Evolutionary conservation across 768 basidiomycete species (phyloP).

Genomic region (Russula earlei): DNA sequence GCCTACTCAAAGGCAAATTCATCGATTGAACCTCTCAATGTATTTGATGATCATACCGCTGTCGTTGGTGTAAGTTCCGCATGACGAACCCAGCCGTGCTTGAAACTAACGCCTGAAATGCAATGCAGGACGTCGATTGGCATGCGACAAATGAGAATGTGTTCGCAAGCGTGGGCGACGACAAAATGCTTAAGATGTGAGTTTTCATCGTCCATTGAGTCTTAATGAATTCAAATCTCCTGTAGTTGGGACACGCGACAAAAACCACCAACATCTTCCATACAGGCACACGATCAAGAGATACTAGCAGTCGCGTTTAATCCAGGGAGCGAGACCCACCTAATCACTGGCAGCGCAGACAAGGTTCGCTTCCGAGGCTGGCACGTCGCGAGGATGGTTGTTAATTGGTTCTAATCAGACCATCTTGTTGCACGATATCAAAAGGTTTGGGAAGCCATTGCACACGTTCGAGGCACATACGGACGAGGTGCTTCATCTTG

Average conservation of each 20-base stretch:
- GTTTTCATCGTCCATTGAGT: conserved; percentile 25
- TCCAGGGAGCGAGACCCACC: conserved; percentile 65
- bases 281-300: conserved; percentile 85
- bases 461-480: conserved; percentile 91
- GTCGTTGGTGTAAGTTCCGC: conserved; percentile 71
- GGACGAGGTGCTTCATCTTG: conserved; percentile 87
- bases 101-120: neutral
- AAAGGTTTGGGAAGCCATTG: conserved; percentile 60
- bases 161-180: conserved; percentile 94
- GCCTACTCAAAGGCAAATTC: conserved; percentile 72
- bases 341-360: conserved; percentile 90
- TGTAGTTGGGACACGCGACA: conserved; percentile 88
- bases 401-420: conserved; percentile 42
- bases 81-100: neutral
- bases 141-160: conserved; percentile 70
- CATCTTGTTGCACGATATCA: conserved; percentile 78
- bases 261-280: conserved; percentile 52
- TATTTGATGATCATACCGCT: conserved; percentile 83
- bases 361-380: conserved; percentile 45
- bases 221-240: conserved; percentile 3
- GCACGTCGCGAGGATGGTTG: neutral
- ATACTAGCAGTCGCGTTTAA: conserved; percentile 89
- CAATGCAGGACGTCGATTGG: conserved; percentile 96
- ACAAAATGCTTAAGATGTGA: conserved; percentile 88
- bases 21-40: conserved; percentile 72